Evolutionary conservation across 176 grass and related monocot species (phyloP).

Genomic region (Aegilops longissima): DNA sequence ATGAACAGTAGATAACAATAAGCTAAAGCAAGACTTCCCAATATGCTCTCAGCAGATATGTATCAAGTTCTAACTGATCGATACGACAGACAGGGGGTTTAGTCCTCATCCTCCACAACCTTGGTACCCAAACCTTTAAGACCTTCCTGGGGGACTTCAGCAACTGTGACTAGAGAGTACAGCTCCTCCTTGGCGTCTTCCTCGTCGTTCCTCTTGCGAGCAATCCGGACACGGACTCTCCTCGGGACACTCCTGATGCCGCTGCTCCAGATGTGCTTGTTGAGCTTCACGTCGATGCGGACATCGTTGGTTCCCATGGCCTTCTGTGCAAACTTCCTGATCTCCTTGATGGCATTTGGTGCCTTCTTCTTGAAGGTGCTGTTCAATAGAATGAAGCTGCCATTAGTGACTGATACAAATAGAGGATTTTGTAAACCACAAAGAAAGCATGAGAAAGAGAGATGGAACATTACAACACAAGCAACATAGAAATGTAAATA

Average conservation of each 20-base stretch:
- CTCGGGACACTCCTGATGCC: constrained; percentile 84
- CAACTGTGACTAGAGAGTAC: constrained; percentile 79
- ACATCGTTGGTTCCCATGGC: constrained; percentile 87
- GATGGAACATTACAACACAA: background rate
- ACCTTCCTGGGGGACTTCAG: constrained; percentile 73
- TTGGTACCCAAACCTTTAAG: constrained; percentile 85
- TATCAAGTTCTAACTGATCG: constrained; percentile 16
- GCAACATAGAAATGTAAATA: background rate
- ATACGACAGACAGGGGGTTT: constrained; percentile 11
- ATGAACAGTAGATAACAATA: constrained; percentile 42
- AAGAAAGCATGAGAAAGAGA: background rate
- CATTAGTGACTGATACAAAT: background rate
- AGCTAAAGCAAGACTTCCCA: constrained; percentile 28
- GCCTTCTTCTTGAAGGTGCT: constrained; percentile 98
- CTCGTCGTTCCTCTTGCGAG: constrained; percentile 86
- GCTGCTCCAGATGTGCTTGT: constrained; percentile 97
- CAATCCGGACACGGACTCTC: constrained; percentile 76
- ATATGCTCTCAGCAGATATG: constrained; percentile 25
- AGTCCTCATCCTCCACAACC: constrained; percentile 80
- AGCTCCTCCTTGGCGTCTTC: constrained; percentile 94
- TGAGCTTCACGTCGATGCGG: constrained; percentile 78
- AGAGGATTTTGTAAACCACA: background rate
- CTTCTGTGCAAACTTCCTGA: constrained; percentile 88
- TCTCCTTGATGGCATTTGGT: constrained; percentile 89
- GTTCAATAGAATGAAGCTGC: background rate